These are phyloP conservation scores for Alternaria rosae DNA, from an alignment of 2,329 filamentous ascomycete genomes.

Conservation along the genomic window DNA sequence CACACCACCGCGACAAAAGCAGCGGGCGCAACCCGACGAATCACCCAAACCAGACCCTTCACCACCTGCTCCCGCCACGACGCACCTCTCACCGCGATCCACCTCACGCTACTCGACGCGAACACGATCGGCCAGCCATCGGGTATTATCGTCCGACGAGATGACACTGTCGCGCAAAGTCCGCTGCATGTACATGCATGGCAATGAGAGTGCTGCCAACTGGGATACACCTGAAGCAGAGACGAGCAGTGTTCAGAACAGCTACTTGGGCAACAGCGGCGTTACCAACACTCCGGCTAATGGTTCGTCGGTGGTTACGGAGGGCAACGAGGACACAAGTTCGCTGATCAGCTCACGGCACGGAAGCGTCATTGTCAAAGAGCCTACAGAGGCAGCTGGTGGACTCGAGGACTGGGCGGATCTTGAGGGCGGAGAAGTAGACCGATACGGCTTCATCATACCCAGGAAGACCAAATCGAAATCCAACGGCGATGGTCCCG, in stretches of 20 bases:
- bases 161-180: slow-evolving; percentile 69
- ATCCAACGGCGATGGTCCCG: slow-evolving; percentile 33
- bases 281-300: slow-evolving; percentile 31
- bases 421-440: slow-evolving; percentile 65
- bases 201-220: slow-evolving; percentile 62
- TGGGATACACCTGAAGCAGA: slow-evolving; percentile 47
- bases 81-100: slow-evolving; percentile 40
- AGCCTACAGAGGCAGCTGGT: slow-evolving; percentile 65
- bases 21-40: slow-evolving; percentile 16
- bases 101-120: slow-evolving; percentile 47
- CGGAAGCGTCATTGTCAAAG: slow-evolving; percentile 52
- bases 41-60: slow-evolving; percentile 27
- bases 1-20: slow-evolving; percentile 23
- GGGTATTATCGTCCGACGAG: slow-evolving; percentile 69
- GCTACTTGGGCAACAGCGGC: slow-evolving; percentile 36
- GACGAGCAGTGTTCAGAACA: slow-evolving; percentile 25
- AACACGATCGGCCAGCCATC: slow-evolving; percentile 47
- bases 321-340: slow-evolving; percentile 36
- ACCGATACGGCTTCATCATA: slow-evolving; percentile 71
- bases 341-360: slow-evolving; percentile 41
- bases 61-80: slow-evolving; percentile 34
- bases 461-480: slow-evolving; percentile 50
- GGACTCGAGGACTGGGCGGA: slow-evolving; percentile 72
- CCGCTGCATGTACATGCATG: slow-evolving; percentile 69
- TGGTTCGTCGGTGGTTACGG: slow-evolving; percentile 39